Evolutionary conservation across 2,329 filamentous ascomycete species (phyloP).

Genomic region (Pseudocercospora macadamiae): DNA sequence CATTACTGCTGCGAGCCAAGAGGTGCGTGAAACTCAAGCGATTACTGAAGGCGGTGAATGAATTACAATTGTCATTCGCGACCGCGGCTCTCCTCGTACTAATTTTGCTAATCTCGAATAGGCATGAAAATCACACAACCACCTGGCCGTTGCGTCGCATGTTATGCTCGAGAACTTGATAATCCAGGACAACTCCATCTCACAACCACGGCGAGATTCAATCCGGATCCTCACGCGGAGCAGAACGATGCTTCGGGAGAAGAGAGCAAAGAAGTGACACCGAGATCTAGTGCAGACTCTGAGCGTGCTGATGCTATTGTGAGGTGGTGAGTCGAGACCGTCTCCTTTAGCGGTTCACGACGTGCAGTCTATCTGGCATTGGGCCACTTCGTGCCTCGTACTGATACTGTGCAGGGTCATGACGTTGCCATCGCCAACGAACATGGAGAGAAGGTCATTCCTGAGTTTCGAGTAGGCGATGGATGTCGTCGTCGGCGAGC

Average conservation of each 20-base stretch:
- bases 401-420: slow-evolving; percentile 17
- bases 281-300: slow-evolving; percentile 20
- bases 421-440: slow-evolving; percentile 17
- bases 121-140: slow-evolving; percentile 29
- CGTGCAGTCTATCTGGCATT: too few species aligned
- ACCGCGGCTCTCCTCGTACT: too few species aligned
- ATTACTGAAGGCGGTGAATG: not conserved
- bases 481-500: slow-evolving; percentile 3
- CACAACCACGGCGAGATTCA: slow-evolving; percentile 26
- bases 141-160: slow-evolving; percentile 27
- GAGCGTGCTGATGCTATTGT: slow-evolving; percentile 18
- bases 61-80: too few species aligned
- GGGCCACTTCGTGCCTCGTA: not conserved
- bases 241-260: slow-evolving; percentile 10
- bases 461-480: slow-evolving; percentile 6
- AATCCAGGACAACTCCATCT: slow-evolving; percentile 21
- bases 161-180: slow-evolving; percentile 24
- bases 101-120: not conserved
- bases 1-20: slow-evolving; percentile 29
- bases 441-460: slow-evolving; percentile 13
- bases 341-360: not conserved
- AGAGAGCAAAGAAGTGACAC: slow-evolving; percentile 9
- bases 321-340: slow-evolving; percentile 13
- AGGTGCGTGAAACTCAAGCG: slow-evolving; percentile 8
- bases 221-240: slow-evolving; percentile 20